A percentile compares a stretch with the other conserved stretches of the same genome.
Conservation (phyloP, 1,139 yeast genomes). For the Debaryomyces sp. region DNA sequence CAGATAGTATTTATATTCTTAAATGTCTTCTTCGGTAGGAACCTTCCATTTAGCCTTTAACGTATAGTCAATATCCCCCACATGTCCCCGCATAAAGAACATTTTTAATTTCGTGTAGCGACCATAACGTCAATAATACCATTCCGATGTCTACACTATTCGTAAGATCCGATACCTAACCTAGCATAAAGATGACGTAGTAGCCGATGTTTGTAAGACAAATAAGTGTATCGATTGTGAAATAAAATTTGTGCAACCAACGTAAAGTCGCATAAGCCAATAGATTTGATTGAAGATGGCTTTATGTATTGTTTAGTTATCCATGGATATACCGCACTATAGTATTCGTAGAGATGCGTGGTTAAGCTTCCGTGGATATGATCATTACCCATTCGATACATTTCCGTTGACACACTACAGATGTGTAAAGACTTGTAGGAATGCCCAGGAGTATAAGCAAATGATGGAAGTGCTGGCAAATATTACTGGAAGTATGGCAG, state of each 20-base stretch:
- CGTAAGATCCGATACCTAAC: neutral
- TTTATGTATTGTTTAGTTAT: neutral
- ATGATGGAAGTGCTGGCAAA: too few species aligned
- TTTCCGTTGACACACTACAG: neutral
- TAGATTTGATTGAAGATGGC: neutral
- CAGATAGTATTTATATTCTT: neutral
- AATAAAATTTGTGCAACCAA: neutral
- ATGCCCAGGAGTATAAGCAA: too few species aligned
- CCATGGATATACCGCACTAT: neutral
- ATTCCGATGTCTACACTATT: neutral
- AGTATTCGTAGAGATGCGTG: neutral
- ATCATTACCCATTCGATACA: neutral
- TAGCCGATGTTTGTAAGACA: neutral
- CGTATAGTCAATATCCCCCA: neutral
- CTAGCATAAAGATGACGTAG: neutral
- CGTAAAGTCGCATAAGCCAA: neutral
- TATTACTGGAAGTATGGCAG: too few species aligned
- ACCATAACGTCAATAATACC: neutral
- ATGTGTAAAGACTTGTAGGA: neutral
- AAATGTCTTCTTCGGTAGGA: neutral
- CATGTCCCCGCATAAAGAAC: neutral
- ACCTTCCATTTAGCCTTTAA: neutral
- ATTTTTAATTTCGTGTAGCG: neutral
- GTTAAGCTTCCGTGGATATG: neutral
- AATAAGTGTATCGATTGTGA: neutral